Evolutionary conservation across 2,329 filamentous ascomycete genomes (phyloP), one percentile per base, ranked within the genome.

Genomic region (Fusarium goolgardi): DNA sequence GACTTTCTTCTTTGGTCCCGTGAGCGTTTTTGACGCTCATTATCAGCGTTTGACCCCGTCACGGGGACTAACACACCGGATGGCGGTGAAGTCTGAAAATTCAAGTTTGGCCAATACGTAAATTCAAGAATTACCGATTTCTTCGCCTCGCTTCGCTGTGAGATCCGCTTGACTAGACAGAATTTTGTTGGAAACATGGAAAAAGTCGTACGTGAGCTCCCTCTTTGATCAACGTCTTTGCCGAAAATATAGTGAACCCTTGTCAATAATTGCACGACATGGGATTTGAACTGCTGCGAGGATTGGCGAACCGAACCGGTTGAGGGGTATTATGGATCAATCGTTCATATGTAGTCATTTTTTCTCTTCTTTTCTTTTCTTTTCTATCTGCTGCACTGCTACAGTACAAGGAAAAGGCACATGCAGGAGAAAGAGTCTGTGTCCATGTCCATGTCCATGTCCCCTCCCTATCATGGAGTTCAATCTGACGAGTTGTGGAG

Each of bases 251-350:
- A 63, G 47, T 46, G n/a, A 20, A 71, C 56, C 67, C 67, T 46
- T 70, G 67, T 50, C 67, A 51, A 72, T 74, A 65, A n/a, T 25
- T 10, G 7, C 59, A 71, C 47, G 51, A 40, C 52, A 37, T 8
- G 44, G 50, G 59, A 31, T 31, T 37, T 46, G 63, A 63, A 57
- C 45, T 56, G 35, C 35, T 51, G 31, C 27, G 59, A 70, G 69
- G 68, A 73, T 71, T 70, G 68, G 71, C 68, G 70, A 73, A 71
- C 65, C 68, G 70, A 73, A 71, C 65, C 43, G 59, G 66, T 70
- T 67, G 70, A 61, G 50, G 57, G 53, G 53, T 39, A 60, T 58
- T 57, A 51, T 69, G 51, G 56, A 55, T 65, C 55, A 69, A 53
- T 52, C 47, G 54, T 67, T 65, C 63, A 56, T 49, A 29, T 29